phyloP scores from a whole-genome alignment of 345 rosid species.

The Boechera stricta region DNA sequence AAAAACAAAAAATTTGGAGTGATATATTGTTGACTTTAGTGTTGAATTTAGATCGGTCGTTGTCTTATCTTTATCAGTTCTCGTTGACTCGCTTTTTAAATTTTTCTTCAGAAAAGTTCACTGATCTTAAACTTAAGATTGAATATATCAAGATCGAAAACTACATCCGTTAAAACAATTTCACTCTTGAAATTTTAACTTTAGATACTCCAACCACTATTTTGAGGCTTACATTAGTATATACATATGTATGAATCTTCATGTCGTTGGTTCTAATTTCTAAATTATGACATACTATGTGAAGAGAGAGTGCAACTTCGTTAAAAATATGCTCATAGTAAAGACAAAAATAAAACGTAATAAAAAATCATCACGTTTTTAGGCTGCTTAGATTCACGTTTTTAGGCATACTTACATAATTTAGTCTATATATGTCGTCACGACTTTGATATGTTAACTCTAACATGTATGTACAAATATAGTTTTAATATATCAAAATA shows the following conservation, averaged over 20 bases:
- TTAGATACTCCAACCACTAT: neutral
- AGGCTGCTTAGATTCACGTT: neutral
- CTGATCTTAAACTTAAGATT: neutral
- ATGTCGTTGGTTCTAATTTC: neutral
- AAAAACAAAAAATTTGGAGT: conserved; percentile 11
- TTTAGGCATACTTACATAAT: conserved; percentile 5
- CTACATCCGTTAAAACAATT: neutral
- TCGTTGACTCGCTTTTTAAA: conserved; percentile 6
- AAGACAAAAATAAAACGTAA: neutral
- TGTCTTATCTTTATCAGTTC: conserved; percentile 30
- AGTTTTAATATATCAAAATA: neutral
- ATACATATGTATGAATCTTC: neutral
- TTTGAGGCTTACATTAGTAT: neutral
- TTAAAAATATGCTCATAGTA: neutral
- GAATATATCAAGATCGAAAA: neutral
- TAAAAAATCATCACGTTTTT: neutral
- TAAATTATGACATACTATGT: neutral
- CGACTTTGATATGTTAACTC: neutral
- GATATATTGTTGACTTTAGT: conserved; percentile 4
- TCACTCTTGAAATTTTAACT: neutral
- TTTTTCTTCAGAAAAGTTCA: neutral
- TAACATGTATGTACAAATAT: neutral
- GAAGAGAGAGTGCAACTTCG: neutral
- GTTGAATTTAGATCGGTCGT: conserved; percentile 11
- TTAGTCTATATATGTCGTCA: neutral